Conservation (phyloP, 805 yeast species). For the Yamadazyma laniorum region DNA sequence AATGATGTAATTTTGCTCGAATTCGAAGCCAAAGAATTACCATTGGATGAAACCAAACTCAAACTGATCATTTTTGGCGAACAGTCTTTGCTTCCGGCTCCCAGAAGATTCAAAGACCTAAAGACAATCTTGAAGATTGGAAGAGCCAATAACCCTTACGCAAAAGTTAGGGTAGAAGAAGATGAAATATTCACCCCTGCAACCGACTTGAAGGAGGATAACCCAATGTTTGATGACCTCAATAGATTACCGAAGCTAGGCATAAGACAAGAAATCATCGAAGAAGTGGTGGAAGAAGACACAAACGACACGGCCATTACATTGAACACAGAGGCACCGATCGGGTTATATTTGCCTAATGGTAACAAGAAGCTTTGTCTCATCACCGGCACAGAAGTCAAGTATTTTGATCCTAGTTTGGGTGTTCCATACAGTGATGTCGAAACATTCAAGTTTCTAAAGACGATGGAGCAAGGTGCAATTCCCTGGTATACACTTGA, state of each 20-base stretch:
- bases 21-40: constrained; percentile 36
- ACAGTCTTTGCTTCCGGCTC: constrained; percentile 51
- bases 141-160: constrained; percentile 37
- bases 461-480: constrained; percentile 45
- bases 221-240: constrained; percentile 41
- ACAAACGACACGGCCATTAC: constrained; percentile 35
- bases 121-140: constrained; percentile 50
- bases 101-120: constrained; percentile 52
- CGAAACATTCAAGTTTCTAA: constrained; percentile 70
- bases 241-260: constrained; percentile 63
- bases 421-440: constrained; percentile 86
- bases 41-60: constrained; percentile 26
- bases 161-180: constrained; percentile 28
- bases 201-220: constrained; percentile 33
- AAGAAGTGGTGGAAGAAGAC: constrained; percentile 41
- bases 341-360: constrained; percentile 69
- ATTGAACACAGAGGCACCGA: constrained; percentile 68
- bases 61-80: constrained; percentile 55
- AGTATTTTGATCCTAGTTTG: constrained; percentile 82
- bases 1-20: constrained; percentile 55
- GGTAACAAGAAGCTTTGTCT: constrained; percentile 67
- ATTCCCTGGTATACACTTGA: constrained; percentile 51
- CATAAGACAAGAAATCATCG: constrained; percentile 43
- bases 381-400: constrained; percentile 75
- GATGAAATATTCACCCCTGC: constrained; percentile 36